phyloP scores from a whole-genome alignment of 805 yeast species.

The Teunomyces lycoperdinae region DNA sequence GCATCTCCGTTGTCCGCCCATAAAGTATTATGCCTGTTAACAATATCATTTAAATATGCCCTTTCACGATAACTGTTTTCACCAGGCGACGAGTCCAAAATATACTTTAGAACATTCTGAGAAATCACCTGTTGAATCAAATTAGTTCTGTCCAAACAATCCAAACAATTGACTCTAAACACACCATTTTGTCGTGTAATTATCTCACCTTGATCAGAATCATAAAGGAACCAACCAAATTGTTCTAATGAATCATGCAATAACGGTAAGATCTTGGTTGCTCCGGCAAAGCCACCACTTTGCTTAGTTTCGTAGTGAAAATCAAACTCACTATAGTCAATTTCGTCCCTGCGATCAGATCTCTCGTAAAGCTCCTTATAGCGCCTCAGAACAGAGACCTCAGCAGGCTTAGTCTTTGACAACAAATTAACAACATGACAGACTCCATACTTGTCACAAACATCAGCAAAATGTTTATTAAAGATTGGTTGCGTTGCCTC shows the following conservation, averaged over 20 bases:
- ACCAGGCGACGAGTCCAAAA: slow-evolving; percentile 21
- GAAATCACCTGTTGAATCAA: slow-evolving; percentile 84
- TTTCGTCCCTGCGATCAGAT: slow-evolving; percentile 24
- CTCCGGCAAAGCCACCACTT: slow-evolving; percentile 83
- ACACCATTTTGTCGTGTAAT: slow-evolving; percentile 83
- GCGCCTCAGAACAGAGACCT: slow-evolving; percentile 65
- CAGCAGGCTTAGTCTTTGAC: slow-evolving; percentile 71
- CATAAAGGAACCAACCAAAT: slow-evolving; percentile 82
- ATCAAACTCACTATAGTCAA: slow-evolving; percentile 76
- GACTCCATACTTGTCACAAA: slow-evolving; percentile 76
- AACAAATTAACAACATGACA: slow-evolving; percentile 86
- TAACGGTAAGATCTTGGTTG: slow-evolving; percentile 61
- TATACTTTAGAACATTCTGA: slow-evolving; percentile 57
- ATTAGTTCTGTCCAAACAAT: slow-evolving; percentile 92
- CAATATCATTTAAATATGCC: slow-evolving; percentile 45
- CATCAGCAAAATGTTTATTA: slow-evolving; percentile 69
- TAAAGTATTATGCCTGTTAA: slow-evolving; percentile 22
- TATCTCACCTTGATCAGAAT: slow-evolving; percentile 50
- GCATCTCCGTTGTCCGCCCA: slow-evolving; percentile 76
- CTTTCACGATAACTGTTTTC: slow-evolving; percentile 21
- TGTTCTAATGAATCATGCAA: slow-evolving; percentile 65
- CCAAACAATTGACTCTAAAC: slow-evolving; percentile 90
- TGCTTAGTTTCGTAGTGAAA: slow-evolving; percentile 89
- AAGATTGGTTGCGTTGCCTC: slow-evolving; percentile 94
- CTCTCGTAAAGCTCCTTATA: slow-evolving; percentile 55